phyloP scores from a whole-genome alignment of 208 protist species.

The Leishmania guyanensis region DNA sequence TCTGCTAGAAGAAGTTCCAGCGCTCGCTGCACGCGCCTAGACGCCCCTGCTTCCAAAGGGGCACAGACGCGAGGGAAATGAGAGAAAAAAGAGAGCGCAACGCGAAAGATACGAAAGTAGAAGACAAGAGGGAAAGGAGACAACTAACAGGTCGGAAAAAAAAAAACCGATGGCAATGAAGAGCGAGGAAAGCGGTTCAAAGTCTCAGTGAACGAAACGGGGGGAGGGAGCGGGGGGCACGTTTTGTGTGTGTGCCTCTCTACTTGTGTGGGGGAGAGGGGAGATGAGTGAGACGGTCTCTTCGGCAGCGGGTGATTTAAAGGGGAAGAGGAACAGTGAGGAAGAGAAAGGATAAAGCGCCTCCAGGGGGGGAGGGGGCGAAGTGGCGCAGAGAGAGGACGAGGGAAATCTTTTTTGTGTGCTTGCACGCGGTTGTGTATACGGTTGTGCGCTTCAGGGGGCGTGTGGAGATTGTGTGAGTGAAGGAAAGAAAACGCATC shows the following conservation, averaged over 20 bases:
- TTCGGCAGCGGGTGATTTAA: not conserved
- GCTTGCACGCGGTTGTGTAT: not conserved
- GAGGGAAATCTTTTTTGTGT: not conserved
- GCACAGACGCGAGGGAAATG: not conserved
- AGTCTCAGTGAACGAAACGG: not conserved
- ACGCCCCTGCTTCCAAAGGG: not conserved
- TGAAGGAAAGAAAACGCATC: not conserved
- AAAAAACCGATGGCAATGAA: not conserved
- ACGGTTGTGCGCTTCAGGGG: not conserved
- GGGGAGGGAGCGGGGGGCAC: not conserved
- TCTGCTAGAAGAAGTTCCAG: not conserved
- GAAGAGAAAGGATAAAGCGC: conserved; percentile 1
- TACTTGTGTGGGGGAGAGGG: not conserved
- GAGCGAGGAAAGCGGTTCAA: not conserved
- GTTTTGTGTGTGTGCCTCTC: not conserved
- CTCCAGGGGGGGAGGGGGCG: too few relatives aligned
- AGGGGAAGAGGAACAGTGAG: not conserved
- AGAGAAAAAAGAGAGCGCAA: too few relatives aligned
- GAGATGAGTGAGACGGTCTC: not conserved
- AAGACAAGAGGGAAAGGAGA: not conserved
- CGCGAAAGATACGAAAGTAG: not conserved
- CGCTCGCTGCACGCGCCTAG: not conserved
- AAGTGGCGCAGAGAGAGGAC: not conserved
- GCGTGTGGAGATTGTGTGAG: not conserved
- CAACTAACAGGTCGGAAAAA: not conserved